phyloP scores from a whole-genome alignment of 495 filamentous ascomycete species.

The Xylaria acuta region DNA sequence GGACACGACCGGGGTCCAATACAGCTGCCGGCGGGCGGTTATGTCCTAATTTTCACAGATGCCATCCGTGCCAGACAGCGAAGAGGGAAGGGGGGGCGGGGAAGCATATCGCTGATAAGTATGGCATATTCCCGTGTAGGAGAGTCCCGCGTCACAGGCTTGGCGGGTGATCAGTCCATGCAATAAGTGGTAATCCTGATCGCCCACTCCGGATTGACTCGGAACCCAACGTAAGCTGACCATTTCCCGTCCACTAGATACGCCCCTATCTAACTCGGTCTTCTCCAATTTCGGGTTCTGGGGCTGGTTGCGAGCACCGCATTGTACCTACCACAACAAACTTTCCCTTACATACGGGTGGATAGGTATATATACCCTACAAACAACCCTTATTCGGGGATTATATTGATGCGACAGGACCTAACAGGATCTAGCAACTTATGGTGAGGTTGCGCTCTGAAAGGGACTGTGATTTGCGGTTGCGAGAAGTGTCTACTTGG shows the following conservation, averaged over 20 bases:
- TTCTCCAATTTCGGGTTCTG: neutral
- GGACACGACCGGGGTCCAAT: constrained; percentile 1
- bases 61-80: neutral
- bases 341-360: neutral
- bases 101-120: neutral
- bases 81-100: too few relatives aligned
- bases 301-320: neutral
- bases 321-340: neutral
- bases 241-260: neutral
- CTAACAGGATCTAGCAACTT: neutral
- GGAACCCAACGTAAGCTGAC: constrained; percentile 16
- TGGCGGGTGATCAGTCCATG: constrained; percentile 16
- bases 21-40: constrained; percentile 14
- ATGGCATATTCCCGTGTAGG: constrained; percentile 11
- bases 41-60: neutral
- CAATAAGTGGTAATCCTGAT: constrained; percentile 4
- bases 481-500: neutral
- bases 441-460: neutral
- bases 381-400: neutral
- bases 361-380: neutral
- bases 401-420: neutral
- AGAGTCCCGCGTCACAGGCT: constrained; percentile 16
- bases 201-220: constrained; percentile 18
- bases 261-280: neutral
- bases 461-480: neutral